Percentiles rank a stretch among this genome's conserved stretches.
Conservation (phyloP, 2,329 filamentous ascomycete species). For the Byssochlamys sp. region DNA sequence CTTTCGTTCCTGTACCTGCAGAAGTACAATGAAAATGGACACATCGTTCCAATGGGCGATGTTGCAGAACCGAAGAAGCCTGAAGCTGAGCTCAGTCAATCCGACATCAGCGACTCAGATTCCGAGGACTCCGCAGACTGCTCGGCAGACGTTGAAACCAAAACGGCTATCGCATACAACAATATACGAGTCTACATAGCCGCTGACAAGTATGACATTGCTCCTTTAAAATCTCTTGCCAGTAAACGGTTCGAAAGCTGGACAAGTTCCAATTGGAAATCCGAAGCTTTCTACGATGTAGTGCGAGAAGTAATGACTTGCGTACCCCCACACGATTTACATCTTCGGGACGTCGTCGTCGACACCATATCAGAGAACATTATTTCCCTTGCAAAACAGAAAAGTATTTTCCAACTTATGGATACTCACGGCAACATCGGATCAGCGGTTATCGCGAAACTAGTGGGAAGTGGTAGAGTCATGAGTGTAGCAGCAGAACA, state of each 20-base stretch:
- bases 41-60: background rate
- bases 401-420: background rate
- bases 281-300: background rate
- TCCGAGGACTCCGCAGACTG: background rate
- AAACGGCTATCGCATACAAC: background rate
- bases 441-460: background rate
- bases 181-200: background rate
- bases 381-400: background rate
- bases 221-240: background rate
- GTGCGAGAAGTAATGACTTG: background rate
- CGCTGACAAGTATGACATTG: background rate
- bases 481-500: too few species aligned
- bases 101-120: background rate
- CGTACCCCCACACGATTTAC: background rate
- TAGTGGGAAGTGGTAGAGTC: background rate
- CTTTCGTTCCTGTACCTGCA: background rate
- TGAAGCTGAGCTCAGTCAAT: background rate
- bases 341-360: background rate
- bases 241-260: background rate
- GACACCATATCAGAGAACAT: background rate
- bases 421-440: background rate
- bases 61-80: background rate
- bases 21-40: background rate
- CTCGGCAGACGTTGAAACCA: background rate
- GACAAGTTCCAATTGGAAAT: background rate